Conservation (phyloP, 495 filamentous ascomycete genomes). For the Tetracladium setigerum region DNA sequence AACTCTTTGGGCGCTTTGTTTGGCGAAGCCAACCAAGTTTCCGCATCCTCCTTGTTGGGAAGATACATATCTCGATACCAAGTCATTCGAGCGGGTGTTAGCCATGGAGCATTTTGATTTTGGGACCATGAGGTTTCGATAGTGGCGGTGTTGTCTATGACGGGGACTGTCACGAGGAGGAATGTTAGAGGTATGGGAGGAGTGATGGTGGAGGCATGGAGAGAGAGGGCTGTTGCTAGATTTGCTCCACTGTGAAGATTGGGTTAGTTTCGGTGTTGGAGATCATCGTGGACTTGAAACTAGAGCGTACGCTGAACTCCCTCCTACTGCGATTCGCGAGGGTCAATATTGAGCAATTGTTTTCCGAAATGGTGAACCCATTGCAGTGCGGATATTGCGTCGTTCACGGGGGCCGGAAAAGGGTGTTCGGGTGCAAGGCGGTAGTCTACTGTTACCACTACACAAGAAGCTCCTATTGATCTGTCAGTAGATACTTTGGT, state of each 20-base stretch:
- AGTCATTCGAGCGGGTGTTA: conserved; percentile 19
- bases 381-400: conserved; percentile 8
- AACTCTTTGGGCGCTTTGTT: background rate
- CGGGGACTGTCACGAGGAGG: conserved; percentile 16
- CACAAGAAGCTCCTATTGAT: conserved; percentile 8
- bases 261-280: too few species aligned
- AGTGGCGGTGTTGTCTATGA: conserved; percentile 23
- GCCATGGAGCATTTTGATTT: conserved; percentile 11
- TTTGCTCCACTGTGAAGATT: background rate
- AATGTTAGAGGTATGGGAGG: conserved; percentile 1
- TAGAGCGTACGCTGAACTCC: conserved; percentile 1
- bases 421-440: conserved; percentile 22
- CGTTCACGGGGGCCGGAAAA: conserved; percentile 17
- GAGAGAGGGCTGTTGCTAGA: background rate
- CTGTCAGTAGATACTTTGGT: conserved; percentile 5
- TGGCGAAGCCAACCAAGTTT: conserved; percentile 1
- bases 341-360: background rate
- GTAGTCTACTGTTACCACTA: conserved; percentile 21
- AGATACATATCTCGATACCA: conserved; percentile 22
- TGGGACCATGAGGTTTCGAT: background rate
- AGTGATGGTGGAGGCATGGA: background rate
- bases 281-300: background rate
- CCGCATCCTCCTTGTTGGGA: conserved; percentile 3
- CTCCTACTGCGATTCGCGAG: background rate
- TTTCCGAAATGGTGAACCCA: conserved; percentile 9